Evolutionary conservation across 345 rosid genomes (phyloP).

Genomic region (Syzygium aromaticum): DNA sequence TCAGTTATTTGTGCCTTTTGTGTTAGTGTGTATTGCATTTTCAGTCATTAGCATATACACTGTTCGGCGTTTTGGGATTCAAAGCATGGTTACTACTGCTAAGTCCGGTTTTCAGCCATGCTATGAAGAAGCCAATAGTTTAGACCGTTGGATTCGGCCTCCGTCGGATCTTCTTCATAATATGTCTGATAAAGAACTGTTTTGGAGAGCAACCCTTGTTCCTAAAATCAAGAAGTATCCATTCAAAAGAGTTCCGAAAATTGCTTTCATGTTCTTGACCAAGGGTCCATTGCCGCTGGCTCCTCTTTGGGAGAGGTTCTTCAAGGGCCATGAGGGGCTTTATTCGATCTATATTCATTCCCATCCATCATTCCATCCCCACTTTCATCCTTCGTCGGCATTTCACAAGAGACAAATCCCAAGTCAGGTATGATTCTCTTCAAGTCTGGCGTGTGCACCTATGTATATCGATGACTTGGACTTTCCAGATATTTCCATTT

Average conservation of each 20-base stretch:
- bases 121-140: slow-evolving; percentile 19
- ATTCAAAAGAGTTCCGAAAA: slow-evolving; percentile 64
- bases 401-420: slow-evolving; percentile 77
- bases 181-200: slow-evolving; percentile 69
- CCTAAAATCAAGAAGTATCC: slow-evolving; percentile 63
- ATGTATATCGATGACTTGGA: not conserved
- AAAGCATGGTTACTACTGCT: slow-evolving; percentile 30
- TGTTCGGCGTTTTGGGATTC: slow-evolving; percentile 49
- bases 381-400: slow-evolving; percentile 47
- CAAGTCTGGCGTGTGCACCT: not conserved
- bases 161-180: slow-evolving; percentile 51
- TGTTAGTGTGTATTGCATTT: slow-evolving; percentile 44
- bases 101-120: slow-evolving; percentile 46
- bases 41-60: slow-evolving; percentile 62
- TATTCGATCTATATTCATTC: slow-evolving; percentile 85
- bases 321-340: slow-evolving; percentile 62
- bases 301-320: slow-evolving; percentile 88
- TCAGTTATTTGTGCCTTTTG: slow-evolving; percentile 39
- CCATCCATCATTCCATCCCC: slow-evolving; percentile 52
- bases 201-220: slow-evolving; percentile 81
- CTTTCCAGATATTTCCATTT: not conserved
- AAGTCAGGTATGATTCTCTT: slow-evolving; percentile 55
- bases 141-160: slow-evolving; percentile 57
- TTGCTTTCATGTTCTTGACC: slow-evolving; percentile 95
- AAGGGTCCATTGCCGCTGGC: slow-evolving; percentile 89